A percentile compares a stretch with the other conserved stretches of the same genome.
Evolutionary conservation across 78 protist genomes (phyloP).

Genomic region (Emiliania huxleyi): DNA sequence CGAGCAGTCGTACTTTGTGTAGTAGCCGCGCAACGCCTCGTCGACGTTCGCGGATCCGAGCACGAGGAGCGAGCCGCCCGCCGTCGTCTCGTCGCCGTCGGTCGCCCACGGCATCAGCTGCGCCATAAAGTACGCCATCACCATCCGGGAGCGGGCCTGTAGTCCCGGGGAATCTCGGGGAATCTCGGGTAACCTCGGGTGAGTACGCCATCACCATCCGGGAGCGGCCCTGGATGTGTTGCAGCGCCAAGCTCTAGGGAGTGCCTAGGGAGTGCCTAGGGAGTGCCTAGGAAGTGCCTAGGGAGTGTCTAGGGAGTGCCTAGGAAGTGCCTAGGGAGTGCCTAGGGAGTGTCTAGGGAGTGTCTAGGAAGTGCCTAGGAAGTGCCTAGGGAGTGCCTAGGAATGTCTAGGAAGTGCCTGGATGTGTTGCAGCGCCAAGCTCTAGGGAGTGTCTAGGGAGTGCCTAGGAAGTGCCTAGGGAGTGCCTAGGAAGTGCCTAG

Average conservation of each 20-base stretch:
- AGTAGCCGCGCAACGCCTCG: constrained; percentile 77
- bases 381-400: neutral
- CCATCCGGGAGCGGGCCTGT: constrained; percentile 73
- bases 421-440: too few species aligned
- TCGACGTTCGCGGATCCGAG: constrained; percentile 85
- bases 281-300: too few species aligned
- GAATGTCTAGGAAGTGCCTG: neutral
- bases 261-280: too few species aligned
- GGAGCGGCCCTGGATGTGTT: too few species aligned
- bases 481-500: neutral
- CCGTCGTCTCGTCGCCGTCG: neutral
- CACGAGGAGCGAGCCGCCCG: constrained; percentile 69
- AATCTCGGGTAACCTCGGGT: constrained; percentile 70
- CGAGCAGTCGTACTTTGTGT: constrained; percentile 86
- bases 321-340: too few species aligned
- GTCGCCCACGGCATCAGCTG: constrained; percentile 71
- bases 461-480: too few species aligned
- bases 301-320: too few species aligned
- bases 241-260: too few species aligned
- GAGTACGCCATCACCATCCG: constrained; percentile 79
- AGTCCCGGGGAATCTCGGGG: constrained; percentile 41
- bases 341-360: too few species aligned
- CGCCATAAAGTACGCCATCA: constrained; percentile 72
- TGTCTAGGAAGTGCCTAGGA: too few species aligned
- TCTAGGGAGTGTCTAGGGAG: too few species aligned